Percentiles rank a stretch among this genome's conserved stretches.
Conservation (phyloP, 2,329 filamentous ascomycete species). For the Verticillium klebahnii region DNA sequence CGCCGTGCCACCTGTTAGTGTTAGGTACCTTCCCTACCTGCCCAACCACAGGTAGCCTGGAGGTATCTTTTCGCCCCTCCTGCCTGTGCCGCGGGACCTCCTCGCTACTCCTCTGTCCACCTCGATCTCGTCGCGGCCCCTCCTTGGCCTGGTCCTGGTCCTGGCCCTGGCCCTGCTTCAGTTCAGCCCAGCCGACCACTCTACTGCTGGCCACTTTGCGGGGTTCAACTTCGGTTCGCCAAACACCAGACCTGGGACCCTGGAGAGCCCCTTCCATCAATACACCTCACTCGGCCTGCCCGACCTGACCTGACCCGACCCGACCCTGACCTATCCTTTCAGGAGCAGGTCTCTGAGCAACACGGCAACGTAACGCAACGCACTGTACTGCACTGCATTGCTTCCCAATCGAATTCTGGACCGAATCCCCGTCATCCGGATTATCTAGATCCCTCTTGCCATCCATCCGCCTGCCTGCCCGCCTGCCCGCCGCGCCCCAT, state of each 20-base stretch:
- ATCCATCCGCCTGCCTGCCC: neutral
- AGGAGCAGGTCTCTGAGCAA: neutral
- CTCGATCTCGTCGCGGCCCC: neutral
- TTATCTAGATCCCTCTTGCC: too few species aligned
- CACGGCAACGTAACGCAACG: too few species aligned
- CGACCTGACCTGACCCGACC: neutral
- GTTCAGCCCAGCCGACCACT: neutral
- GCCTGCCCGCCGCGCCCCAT: neutral
- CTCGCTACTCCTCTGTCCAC: neutral
- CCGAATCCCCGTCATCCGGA: conserved; percentile 1
- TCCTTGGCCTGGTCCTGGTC: neutral
- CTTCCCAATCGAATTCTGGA: too few species aligned
- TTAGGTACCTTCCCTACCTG: neutral
- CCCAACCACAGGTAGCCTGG: neutral
- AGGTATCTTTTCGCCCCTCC: neutral
- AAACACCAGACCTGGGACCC: neutral
- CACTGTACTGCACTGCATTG: too few species aligned
- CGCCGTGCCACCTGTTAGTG: neutral
- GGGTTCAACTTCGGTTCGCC: conserved; percentile 5
- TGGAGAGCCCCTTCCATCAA: neutral
- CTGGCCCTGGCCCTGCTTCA: neutral
- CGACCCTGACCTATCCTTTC: neutral
- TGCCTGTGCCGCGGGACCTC: neutral
- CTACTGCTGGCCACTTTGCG: conserved; percentile 1
- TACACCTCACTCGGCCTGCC: neutral